phyloP scores from a whole-genome alignment of 2,329 filamentous ascomycete genomes.

The Penicillium sp. region DNA sequence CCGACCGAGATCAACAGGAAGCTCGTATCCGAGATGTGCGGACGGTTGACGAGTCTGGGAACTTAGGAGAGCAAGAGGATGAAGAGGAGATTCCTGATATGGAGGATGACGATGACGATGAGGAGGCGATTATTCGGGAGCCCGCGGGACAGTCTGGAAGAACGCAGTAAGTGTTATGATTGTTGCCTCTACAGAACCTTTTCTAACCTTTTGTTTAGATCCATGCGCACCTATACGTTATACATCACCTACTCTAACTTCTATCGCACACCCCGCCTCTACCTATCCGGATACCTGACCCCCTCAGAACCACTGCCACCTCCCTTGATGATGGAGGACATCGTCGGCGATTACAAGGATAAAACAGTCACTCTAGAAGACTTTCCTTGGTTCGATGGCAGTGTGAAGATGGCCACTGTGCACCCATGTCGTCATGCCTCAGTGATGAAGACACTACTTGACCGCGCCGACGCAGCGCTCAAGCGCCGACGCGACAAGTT shows the following conservation, averaged over 20 bases:
- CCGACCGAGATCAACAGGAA: constrained; percentile 64
- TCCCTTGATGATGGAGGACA: constrained; percentile 91
- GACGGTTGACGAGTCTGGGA: constrained; percentile 85
- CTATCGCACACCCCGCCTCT: constrained; percentile 93
- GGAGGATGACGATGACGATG: constrained; percentile 93
- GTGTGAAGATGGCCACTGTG: constrained; percentile 92
- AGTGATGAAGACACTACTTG: constrained; percentile 96
- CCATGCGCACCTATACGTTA: constrained; percentile 89
- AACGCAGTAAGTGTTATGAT: constrained; percentile 51
- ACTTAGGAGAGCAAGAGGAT: constrained; percentile 67
- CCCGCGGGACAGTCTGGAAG: constrained; percentile 50
- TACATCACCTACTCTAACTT: constrained; percentile 98
- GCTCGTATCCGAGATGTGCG: constrained; percentile 76
- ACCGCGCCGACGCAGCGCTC: constrained; percentile 89
- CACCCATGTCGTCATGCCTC: constrained; percentile 97
- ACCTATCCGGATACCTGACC: constrained; percentile 84
- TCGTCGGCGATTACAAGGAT: constrained; percentile 94
- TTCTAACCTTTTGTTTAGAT: constrained; percentile 49
- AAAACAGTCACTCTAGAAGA: constrained; percentile 98
- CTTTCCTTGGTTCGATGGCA: constrained; percentile 89
- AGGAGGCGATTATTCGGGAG: constrained; percentile 92
- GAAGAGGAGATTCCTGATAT: constrained; percentile 91
- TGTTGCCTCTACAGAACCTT: neutral
- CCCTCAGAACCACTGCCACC: constrained; percentile 79
- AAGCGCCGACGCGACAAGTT: constrained; percentile 85